Conservation (phyloP, 768 basidiomycete species). For the Postia placenta region DNA sequence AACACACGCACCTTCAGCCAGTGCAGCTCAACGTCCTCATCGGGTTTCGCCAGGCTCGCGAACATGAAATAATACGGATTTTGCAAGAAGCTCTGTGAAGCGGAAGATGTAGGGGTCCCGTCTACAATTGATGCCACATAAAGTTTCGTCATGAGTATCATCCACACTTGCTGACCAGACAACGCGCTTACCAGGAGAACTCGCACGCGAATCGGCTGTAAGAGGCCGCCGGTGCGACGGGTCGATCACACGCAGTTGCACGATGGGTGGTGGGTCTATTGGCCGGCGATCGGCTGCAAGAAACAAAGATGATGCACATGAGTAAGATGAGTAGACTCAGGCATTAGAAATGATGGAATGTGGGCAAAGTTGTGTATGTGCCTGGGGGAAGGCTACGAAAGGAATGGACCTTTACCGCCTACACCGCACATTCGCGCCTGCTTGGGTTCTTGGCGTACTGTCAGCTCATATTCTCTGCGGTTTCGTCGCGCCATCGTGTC, state of each 20-base stretch:
- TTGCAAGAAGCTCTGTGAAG: constrained; percentile 61
- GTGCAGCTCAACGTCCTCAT: constrained; percentile 85
- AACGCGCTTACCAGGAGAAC: constrained; percentile 19
- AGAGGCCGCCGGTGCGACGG: constrained; percentile 31
- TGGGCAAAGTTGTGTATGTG: not conserved
- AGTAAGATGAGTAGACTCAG: not conserved
- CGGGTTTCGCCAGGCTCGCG: constrained; percentile 82
- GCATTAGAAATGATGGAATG: not conserved
- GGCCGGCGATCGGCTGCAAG: constrained; percentile 83
- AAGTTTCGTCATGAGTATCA: no score
- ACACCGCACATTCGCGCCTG: constrained; percentile 90
- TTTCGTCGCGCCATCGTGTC: constrained; percentile 12
- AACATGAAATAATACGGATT: constrained; percentile 98
- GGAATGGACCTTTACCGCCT: constrained; percentile 47
- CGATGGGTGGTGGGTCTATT: constrained; percentile 94
- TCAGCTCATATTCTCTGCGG: constrained; percentile 77
- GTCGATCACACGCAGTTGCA: constrained; percentile 88
- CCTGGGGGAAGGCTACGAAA: not conserved
- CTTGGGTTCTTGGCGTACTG: constrained; percentile 86
- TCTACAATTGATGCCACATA: no score
- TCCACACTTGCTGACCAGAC: no score
- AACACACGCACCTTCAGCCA: constrained; percentile 60
- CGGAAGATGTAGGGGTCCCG: constrained; percentile 8
- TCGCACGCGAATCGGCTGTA: constrained; percentile 15
- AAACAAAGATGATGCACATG: not conserved